These are phyloP conservation scores for Fomitopsis pinicola DNA, from an alignment of 1,284 basidiomycete genomes.

Conservation along the genomic window DNA sequence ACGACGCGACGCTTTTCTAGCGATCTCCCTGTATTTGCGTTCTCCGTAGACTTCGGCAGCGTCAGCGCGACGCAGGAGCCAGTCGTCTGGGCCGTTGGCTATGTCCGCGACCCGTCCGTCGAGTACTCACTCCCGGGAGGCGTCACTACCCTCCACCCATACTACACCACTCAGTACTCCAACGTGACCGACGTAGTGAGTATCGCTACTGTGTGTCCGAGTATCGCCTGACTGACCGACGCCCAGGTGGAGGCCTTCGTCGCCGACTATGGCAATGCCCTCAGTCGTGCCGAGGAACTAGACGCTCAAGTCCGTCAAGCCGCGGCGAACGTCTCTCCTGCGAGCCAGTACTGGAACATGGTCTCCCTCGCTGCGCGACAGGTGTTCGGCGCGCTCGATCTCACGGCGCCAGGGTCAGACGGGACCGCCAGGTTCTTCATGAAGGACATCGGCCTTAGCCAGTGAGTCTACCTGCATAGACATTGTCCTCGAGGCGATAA, in stretches of 20 bases:
- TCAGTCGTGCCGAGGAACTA: conserved; percentile 17
- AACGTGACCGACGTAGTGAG: conserved; percentile 14
- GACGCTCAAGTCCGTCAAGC: conserved; percentile 19
- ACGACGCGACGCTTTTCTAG: conserved; percentile 3
- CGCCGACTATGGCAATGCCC: conserved; percentile 17
- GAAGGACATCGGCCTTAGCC: conserved; percentile 26
- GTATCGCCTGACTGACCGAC: neutral
- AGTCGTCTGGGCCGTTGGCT: conserved; percentile 21
- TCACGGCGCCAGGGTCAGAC: conserved; percentile 27
- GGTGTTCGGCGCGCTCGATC: conserved; percentile 34
- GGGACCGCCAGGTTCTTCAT: conserved; percentile 41
- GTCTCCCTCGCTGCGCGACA: conserved; percentile 38
- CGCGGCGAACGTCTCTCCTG: conserved; percentile 17
- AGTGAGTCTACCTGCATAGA: conserved; percentile 1
- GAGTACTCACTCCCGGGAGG: conserved; percentile 11
- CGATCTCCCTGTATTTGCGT: conserved; percentile 13
- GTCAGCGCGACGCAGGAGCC: conserved; percentile 14
- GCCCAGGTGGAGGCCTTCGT: conserved; percentile 13
- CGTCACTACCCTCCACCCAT: conserved; percentile 17
- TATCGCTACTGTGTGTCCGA: neutral
- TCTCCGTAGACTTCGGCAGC: conserved; percentile 19
- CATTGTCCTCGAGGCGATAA: conserved; percentile 13
- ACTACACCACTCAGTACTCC: conserved; percentile 21
- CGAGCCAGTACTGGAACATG: conserved; percentile 32
- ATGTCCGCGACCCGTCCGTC: conserved; percentile 19